phyloP scores from a whole-genome alignment of 164 flowering plant genomes.

The Echeveria elegans region DNA sequence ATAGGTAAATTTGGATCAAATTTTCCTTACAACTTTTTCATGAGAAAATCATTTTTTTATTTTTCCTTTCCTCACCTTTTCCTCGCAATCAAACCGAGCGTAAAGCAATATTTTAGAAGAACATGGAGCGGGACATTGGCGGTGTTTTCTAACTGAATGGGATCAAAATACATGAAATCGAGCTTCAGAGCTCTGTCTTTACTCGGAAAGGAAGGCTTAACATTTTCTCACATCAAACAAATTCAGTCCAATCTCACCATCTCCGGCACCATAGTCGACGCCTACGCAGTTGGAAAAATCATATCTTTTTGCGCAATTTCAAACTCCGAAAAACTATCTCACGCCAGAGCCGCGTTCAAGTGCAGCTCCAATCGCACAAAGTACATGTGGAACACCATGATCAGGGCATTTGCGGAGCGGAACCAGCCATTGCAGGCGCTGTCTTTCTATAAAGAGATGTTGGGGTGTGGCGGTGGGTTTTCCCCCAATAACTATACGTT shows the following conservation, averaged over 20 bases:
- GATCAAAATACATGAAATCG: conserved; percentile 22
- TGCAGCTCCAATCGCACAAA: conserved; percentile 27
- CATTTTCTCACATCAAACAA: conserved; percentile 43
- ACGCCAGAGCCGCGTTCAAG: conserved; percentile 33
- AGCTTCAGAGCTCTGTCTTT: conserved; percentile 32
- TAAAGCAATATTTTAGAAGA: too few species aligned
- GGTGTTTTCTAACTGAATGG: too few species aligned
- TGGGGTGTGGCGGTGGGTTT: conserved; percentile 12
- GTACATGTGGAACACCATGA: conserved; percentile 48
- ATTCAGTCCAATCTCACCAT: conserved; percentile 47
- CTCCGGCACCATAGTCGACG: conserved; percentile 38
- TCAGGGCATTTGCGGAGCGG: conserved; percentile 18
- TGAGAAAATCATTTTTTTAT: too few species aligned
- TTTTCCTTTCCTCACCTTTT: too few species aligned
- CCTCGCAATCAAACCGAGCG: too few species aligned
- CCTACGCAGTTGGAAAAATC: conserved; percentile 38
- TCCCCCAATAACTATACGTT: conserved; percentile 68
- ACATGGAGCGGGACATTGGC: too few species aligned
- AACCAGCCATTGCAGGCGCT: conserved; percentile 27
- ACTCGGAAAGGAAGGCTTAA: conserved; percentile 27
- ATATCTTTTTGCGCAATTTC: conserved; percentile 33
- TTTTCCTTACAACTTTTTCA: too few species aligned
- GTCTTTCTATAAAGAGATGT: conserved; percentile 32
- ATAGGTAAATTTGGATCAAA: too few species aligned
- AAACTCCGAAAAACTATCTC: conserved; percentile 19